Conservation (phyloP, 305 asterid species). For the Salvia sclarea region DNA sequence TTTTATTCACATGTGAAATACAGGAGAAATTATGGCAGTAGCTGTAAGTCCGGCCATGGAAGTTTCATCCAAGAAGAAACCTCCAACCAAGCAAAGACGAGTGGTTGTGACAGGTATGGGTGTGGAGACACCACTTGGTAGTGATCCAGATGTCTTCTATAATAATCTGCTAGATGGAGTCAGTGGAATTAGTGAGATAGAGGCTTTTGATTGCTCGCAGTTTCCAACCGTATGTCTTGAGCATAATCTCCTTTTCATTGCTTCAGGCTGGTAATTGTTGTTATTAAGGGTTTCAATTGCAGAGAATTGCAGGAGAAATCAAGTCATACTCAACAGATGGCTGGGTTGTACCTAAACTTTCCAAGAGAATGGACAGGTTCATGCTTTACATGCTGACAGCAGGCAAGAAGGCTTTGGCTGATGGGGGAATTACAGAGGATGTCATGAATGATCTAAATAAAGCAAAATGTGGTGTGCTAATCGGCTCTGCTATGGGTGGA, state of each 20-base stretch:
- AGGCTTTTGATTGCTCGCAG: conserved; percentile 86
- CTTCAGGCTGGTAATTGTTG: conserved; percentile 30
- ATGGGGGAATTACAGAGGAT: conserved; percentile 85
- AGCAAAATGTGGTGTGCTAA: conserved; percentile 78
- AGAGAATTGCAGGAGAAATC: conserved; percentile 99
- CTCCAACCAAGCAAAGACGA: conserved; percentile 66
- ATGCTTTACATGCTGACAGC: conserved; percentile 96
- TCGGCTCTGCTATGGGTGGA: conserved; percentile 98
- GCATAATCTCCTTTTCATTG: conserved; percentile 24
- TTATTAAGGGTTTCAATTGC: conserved; percentile 34
- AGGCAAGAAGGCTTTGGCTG: conserved; percentile 89
- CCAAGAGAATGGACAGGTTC: conserved; percentile 91
- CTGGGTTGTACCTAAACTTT: conserved; percentile 88
- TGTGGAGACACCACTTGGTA: conserved; percentile 87
- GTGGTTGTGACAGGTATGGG: conserved; percentile 99
- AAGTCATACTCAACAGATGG: conserved; percentile 90
- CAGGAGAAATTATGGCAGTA: conserved; percentile 63
- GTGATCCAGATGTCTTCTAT: conserved; percentile 79
- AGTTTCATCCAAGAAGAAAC: conserved; percentile 61
- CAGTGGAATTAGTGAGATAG: conserved; percentile 93
- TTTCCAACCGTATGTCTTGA: conserved; percentile 79
- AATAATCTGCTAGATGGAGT: conserved; percentile 87
- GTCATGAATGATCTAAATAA: conserved; percentile 72
- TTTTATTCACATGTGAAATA: conserved; percentile 32
- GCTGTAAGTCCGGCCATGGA: conserved; percentile 61